Evolutionary conservation across 495 filamentous ascomycete genomes (phyloP).

Genomic region (Podospora bellae-mahoneyi): DNA sequence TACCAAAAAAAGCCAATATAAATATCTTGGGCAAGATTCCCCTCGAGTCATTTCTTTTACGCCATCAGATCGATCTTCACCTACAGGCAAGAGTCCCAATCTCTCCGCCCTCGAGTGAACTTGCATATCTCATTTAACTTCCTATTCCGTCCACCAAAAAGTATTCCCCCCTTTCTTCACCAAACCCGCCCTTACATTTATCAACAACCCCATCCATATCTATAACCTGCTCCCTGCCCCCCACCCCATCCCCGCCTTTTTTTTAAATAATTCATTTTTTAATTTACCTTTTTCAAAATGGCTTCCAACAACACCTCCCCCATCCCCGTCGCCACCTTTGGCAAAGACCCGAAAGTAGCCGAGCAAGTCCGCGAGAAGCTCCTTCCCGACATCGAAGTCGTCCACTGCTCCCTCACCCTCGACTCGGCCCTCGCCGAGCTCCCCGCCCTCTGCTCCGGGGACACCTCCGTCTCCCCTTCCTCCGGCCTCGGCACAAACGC

Average conservation of each 20-base stretch:
- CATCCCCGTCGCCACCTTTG: conserved; percentile 32
- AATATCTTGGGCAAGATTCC: neutral
- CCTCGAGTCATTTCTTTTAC: neutral
- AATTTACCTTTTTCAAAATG: neutral
- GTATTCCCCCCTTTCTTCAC: neutral
- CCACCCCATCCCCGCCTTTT: too few relatives aligned
- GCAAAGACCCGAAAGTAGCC: conserved; percentile 30
- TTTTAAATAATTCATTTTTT: neutral
- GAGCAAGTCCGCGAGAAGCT: conserved; percentile 30
- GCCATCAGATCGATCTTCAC: neutral
- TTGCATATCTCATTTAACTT: neutral
- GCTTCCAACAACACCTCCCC: conserved; percentile 14
- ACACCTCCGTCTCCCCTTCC: conserved; percentile 20
- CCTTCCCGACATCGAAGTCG: conserved; percentile 34
- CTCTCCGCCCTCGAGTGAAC: neutral
- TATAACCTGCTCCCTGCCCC: neutral
- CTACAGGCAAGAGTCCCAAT: neutral
- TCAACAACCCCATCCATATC: neutral
- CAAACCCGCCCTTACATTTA: neutral
- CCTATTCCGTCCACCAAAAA: neutral
- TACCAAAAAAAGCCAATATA: neutral
- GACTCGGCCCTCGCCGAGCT: conserved; percentile 28
- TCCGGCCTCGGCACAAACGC: conserved; percentile 30
- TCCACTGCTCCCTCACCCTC: conserved; percentile 31
- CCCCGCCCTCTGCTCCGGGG: conserved; percentile 29